Evolutionary conservation across 2,329 filamentous ascomycete species (phyloP).

Genomic region (Xylaria sp.): DNA sequence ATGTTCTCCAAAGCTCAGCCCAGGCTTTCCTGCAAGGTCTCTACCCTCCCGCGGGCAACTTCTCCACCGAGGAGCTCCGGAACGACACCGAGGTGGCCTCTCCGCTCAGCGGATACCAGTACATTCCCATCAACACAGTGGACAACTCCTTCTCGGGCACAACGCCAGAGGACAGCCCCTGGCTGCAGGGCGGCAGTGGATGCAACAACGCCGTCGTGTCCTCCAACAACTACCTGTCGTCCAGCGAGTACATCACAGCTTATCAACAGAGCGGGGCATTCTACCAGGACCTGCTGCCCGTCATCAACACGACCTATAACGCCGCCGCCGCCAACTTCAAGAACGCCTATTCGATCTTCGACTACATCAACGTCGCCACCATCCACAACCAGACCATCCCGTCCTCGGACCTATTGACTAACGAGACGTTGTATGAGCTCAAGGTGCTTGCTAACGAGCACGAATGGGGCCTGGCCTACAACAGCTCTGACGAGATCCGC

Average conservation of each 20-base stretch:
- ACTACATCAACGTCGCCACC: constrained; percentile 68
- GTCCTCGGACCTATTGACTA: constrained; percentile 68
- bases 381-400: constrained; percentile 72
- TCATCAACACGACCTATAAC: constrained; percentile 64
- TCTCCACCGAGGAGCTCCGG: constrained; percentile 70
- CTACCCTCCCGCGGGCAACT: constrained; percentile 78
- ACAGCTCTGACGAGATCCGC: constrained; percentile 73
- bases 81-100: constrained; percentile 75
- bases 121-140: constrained; percentile 78
- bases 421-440: constrained; percentile 69
- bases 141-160: constrained; percentile 63
- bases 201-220: constrained; percentile 66
- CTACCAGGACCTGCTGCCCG: constrained; percentile 64
- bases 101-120: constrained; percentile 84
- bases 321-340: constrained; percentile 62
- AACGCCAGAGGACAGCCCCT: constrained; percentile 66
- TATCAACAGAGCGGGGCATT: constrained; percentile 68
- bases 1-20: constrained; percentile 83
- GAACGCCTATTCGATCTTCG: constrained; percentile 72
- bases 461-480: constrained; percentile 87
- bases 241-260: constrained; percentile 57
- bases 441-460: constrained; percentile 80
- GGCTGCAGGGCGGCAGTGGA: constrained; percentile 68
- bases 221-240: constrained; percentile 65
- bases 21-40: constrained; percentile 84